Evolutionary conservation across 1,284 basidiomycete species (phyloP).

Genomic region (Leucocoprinus gongylophorus): DNA sequence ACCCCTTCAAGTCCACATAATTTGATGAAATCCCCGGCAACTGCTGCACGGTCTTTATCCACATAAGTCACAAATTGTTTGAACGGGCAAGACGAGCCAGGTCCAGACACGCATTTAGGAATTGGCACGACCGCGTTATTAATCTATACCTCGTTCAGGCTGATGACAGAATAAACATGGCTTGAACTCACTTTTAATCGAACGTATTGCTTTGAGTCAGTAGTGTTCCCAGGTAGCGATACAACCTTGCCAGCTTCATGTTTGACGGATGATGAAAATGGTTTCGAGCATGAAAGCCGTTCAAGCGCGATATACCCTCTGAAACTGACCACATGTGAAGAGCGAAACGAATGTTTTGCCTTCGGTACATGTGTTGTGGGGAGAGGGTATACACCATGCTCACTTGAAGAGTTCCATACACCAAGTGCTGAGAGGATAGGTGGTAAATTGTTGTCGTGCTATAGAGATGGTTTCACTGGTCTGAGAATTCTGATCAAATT

Average conservation of each 20-base stretch:
- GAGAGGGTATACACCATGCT: neutral
- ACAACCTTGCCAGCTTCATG: neutral
- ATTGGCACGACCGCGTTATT: neutral
- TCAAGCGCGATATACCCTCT: slow-evolving; percentile 1
- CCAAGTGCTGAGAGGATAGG: slow-evolving; percentile 2
- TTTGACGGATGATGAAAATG: neutral
- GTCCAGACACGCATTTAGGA: neutral
- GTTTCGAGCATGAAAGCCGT: neutral
- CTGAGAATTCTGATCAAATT: no score
- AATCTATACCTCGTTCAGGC: neutral
- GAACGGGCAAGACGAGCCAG: neutral
- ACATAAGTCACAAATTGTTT: neutral
- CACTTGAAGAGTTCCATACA: neutral
- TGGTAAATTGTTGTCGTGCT: slow-evolving; percentile 4
- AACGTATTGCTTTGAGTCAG: neutral
- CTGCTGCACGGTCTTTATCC: neutral
- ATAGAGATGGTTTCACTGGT: neutral
- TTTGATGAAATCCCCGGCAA: neutral
- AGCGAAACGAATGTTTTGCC: neutral
- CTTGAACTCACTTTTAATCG: neutral
- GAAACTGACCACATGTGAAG: neutral
- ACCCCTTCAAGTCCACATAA: neutral
- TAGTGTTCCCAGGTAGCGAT: neutral
- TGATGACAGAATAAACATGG: neutral
- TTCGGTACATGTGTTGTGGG: neutral